Conservation (phyloP, 1,284 basidiomycete genomes). For the Kalmanozyma brasiliensis region DNA sequence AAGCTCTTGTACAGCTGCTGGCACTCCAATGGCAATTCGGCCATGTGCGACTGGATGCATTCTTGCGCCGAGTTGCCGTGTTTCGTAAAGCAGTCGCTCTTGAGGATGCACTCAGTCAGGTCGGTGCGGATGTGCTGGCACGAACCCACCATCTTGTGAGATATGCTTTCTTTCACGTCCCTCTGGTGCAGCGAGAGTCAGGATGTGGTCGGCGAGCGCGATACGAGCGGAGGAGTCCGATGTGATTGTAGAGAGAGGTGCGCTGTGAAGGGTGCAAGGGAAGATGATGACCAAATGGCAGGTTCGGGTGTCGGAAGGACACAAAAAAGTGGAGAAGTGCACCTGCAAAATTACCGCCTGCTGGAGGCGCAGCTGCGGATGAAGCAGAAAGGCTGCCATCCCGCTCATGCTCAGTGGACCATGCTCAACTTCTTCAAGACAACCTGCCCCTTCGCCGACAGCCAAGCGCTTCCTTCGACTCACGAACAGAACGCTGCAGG, state of each 20-base stretch:
- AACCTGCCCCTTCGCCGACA: too few species aligned
- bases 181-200: too few species aligned
- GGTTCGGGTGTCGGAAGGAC: conserved; percentile 24
- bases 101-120: conserved; percentile 51
- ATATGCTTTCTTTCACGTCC: too few species aligned
- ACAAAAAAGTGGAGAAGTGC: conserved; percentile 13
- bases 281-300: conserved; percentile 6
- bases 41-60: conserved; percentile 53
- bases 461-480: too few species aligned
- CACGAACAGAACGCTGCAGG: too few species aligned
- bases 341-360: conserved; percentile 2
- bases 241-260: not conserved
- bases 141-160: conserved; percentile 38
- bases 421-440: too few species aligned
- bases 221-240: not conserved
- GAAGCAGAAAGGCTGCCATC: too few species aligned
- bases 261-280: not conserved
- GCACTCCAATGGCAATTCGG: conserved; percentile 53
- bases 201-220: too few species aligned
- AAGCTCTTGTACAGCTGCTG: conserved; percentile 57
- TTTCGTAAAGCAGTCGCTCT: conserved; percentile 51
- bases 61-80: conserved; percentile 49
- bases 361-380: too few species aligned
- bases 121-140: conserved; percentile 51
- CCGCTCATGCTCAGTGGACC: too few species aligned